These are phyloP conservation scores for Aspergillus pseudotamarii DNA, from an alignment of 2,329 filamentous ascomycete genomes.

Conservation along the genomic window DNA sequence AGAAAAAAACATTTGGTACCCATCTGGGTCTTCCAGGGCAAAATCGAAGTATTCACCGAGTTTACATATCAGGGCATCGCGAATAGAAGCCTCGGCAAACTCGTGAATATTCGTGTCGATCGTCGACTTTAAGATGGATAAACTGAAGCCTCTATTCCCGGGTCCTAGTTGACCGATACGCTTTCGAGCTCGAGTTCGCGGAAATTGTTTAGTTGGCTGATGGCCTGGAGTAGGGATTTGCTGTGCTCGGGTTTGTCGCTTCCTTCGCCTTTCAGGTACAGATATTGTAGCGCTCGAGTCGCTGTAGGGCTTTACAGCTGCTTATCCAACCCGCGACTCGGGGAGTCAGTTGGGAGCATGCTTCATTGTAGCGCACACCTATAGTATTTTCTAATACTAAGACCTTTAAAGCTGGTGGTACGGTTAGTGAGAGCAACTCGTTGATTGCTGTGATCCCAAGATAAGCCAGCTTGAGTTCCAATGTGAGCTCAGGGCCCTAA, in stretches of 20 bases:
- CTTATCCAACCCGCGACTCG: conserved; percentile 59
- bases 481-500: conserved; percentile 57
- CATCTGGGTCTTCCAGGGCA: conserved; percentile 21
- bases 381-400: conserved; percentile 53
- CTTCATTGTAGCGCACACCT: conserved; percentile 51
- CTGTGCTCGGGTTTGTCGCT: conserved; percentile 29
- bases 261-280: conserved; percentile 36
- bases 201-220: conserved; percentile 32
- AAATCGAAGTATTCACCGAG: conserved; percentile 31
- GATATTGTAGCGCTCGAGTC: conserved; percentile 44
- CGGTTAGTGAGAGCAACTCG: conserved; percentile 23
- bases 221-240: conserved; percentile 31
- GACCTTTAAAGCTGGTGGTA: conserved; percentile 45
- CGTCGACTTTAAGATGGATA: conserved; percentile 33
- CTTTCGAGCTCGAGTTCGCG: conserved; percentile 37
- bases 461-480: conserved; percentile 53
- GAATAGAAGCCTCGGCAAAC: conserved; percentile 31
- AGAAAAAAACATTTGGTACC: conserved; percentile 3
- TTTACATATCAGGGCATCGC: conserved; percentile 22
- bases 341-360: conserved; percentile 54
- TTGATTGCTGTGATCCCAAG: conserved; percentile 53
- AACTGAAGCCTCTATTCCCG: conserved; percentile 31
- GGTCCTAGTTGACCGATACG: conserved; percentile 34
- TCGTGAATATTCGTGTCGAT: conserved; percentile 26
- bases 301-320: conserved; percentile 54